Percentiles rank a stretch among this genome's conserved stretches.
phyloP scores from a whole-genome alignment of 257 asterid genomes.

The Lavandula angustifolia region DNA sequence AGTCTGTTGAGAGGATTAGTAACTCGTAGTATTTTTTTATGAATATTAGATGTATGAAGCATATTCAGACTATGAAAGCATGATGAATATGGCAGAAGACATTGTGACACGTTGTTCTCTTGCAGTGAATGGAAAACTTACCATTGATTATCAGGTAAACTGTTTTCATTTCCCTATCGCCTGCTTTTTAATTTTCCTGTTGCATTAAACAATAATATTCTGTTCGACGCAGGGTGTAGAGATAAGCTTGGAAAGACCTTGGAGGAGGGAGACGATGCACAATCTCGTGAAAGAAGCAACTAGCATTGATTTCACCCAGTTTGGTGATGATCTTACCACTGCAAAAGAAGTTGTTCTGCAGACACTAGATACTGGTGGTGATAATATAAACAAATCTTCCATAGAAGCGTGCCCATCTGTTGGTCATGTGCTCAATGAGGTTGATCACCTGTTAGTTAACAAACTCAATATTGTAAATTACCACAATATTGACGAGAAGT shows the following conservation, averaged over 20 bases:
- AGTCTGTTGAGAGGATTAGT: constrained; percentile 17
- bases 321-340: constrained; percentile 59
- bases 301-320: constrained; percentile 67
- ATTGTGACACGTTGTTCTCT: constrained; percentile 81
- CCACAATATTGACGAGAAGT: not conserved
- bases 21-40: constrained; percentile 24
- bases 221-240: constrained; percentile 60
- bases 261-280: constrained; percentile 99
- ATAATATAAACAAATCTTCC: constrained; percentile 42
- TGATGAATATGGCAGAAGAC: constrained; percentile 96
- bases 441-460: constrained; percentile 32
- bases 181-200: not conserved
- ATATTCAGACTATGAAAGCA: constrained; percentile 90
- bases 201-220: too few species aligned
- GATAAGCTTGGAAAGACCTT: constrained; percentile 89
- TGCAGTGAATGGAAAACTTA: constrained; percentile 80
- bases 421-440: constrained; percentile 91
- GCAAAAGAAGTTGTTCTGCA: constrained; percentile 63
- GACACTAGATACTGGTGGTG: constrained; percentile 41
- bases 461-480: constrained; percentile 8
- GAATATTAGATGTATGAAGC: constrained; percentile 87
- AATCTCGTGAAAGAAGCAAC: constrained; percentile 89
- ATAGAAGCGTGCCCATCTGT: constrained; percentile 78
- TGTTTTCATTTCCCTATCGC: constrained; percentile 6
- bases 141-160: constrained; percentile 81